phyloP scores from a whole-genome alignment of 768 basidiomycete species.

The Suillus sp. region DNA sequence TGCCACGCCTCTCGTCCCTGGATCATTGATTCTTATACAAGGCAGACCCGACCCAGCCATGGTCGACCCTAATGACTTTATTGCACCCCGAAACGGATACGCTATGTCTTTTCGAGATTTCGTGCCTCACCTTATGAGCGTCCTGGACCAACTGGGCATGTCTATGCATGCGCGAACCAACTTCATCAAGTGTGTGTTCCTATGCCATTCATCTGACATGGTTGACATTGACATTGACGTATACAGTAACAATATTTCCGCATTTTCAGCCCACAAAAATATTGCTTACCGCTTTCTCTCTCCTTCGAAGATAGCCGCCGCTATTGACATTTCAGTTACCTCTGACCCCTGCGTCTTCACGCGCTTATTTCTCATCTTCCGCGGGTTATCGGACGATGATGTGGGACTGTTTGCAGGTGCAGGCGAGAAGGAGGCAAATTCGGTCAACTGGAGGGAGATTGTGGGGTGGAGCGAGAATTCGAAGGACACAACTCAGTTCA shows the following conservation, averaged over 20 bases:
- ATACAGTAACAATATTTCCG: constrained; percentile 69
- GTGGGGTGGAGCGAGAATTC: constrained; percentile 82
- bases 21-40: constrained; percentile 11
- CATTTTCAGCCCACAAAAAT: constrained; percentile 78
- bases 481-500: constrained; percentile 73
- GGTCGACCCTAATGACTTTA: constrained; percentile 77
- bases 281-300: constrained; percentile 89
- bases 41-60: constrained; percentile 75
- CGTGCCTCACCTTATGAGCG: constrained; percentile 75
- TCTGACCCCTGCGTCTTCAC: constrained; percentile 81
- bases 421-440: constrained; percentile 85
- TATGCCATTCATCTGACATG: constrained; percentile 7
- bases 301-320: constrained; percentile 76
- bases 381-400: constrained; percentile 81
- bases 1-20: constrained; percentile 13
- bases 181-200: constrained; percentile 68
- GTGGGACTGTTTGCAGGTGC: constrained; percentile 71
- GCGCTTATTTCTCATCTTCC: constrained; percentile 83
- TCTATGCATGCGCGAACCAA: constrained; percentile 79
- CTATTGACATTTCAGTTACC: constrained; percentile 87
- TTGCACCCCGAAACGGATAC: constrained; percentile 81
- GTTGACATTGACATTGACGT: constrained; percentile 7
- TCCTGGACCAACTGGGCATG: constrained; percentile 85
- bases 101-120: constrained; percentile 85
- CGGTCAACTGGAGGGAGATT: constrained; percentile 77